Base-by-base conservation (phyloP, 129 eudicot genomes). In the Flaveria bidentis region DNA sequence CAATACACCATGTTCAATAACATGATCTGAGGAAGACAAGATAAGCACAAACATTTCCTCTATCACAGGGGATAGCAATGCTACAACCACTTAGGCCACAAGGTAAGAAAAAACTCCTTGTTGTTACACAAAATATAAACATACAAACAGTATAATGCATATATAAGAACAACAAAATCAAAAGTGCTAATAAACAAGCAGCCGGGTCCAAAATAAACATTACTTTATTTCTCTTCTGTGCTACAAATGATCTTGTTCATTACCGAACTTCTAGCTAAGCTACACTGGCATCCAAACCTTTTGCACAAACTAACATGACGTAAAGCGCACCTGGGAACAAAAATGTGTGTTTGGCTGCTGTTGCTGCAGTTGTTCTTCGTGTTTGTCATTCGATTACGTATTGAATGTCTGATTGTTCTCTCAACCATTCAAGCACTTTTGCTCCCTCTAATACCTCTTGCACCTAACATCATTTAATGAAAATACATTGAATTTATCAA, bases 371-470 rank as follows among this genome's bases (percentile, higher is more conserved):
- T 72, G 41, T 26, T 55, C 76, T 70, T 78, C 55, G 55, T 66
- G 42, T 55, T 76, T 3, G 30, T 85, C 83, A 92, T 72, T 77
- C 85, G 65, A 79, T 84, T 79, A 60, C 79, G 73, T 91, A 94
- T 64, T 89, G 78, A 53, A 94, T 82, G 14, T 91, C 93, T 58
- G 96, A 96, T 71, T 78, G 83, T 81, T 94, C 93, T 82, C 82
- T 83, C 76, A 94, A 78, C 97, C 96, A 94, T 83, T 94, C 99
- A 33, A 94, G 99, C 79, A 94, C 99, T 82, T 91, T 94, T 44
- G 97, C 99, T 76, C 97, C 99, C 80, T 88, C 96, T 28, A 94
- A 83, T 61, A 91, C 77, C 84, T 91, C 97, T 89, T 94, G 87
- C 77, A 94, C 97, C 98, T 93, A 71, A 56, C 72, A 83, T 69